Evolutionary conservation across 768 basidiomycete genomes (phyloP).

Genomic region (Xanthoconium stramineum): DNA sequence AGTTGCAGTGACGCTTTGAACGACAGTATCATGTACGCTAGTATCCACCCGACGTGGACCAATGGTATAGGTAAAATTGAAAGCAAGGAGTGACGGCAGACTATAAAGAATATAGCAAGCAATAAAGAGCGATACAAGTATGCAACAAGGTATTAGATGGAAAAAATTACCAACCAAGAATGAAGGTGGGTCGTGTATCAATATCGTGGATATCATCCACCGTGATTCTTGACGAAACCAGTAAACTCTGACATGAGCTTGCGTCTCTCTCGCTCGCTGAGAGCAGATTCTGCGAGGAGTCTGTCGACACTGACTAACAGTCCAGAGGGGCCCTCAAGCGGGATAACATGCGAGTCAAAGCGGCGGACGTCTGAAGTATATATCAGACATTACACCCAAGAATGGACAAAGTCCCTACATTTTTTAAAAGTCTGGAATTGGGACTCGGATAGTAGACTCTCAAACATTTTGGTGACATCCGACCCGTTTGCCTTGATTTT

Average conservation of each 20-base stretch:
- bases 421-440: constrained; percentile 49
- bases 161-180: constrained; percentile 24
- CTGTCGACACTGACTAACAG: constrained; percentile 63
- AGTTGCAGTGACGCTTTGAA: neutral
- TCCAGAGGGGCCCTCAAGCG: constrained; percentile 70
- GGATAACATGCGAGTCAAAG: constrained; percentile 72
- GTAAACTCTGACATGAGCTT: constrained; percentile 58
- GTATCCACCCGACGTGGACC: neutral
- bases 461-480: constrained; percentile 39
- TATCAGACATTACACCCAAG: constrained; percentile 11
- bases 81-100: constrained; percentile 15
- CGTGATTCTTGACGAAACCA: constrained; percentile 46
- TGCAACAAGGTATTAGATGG: constrained; percentile 19
- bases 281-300: constrained; percentile 49
- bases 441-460: constrained; percentile 33
- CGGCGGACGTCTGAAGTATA: constrained; percentile 58
- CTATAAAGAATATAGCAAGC: constrained; percentile 12
- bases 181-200: neutral
- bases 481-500: constrained; percentile 17
- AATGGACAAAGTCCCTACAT: constrained; percentile 45
- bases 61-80: neutral
- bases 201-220: constrained; percentile 16
- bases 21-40: constrained; percentile 6
- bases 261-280: constrained; percentile 47
- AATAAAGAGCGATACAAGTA: constrained; percentile 21